Evolutionary conservation across 1,284 basidiomycete genomes (phyloP).

Genomic region (Pterula multifida): DNA sequence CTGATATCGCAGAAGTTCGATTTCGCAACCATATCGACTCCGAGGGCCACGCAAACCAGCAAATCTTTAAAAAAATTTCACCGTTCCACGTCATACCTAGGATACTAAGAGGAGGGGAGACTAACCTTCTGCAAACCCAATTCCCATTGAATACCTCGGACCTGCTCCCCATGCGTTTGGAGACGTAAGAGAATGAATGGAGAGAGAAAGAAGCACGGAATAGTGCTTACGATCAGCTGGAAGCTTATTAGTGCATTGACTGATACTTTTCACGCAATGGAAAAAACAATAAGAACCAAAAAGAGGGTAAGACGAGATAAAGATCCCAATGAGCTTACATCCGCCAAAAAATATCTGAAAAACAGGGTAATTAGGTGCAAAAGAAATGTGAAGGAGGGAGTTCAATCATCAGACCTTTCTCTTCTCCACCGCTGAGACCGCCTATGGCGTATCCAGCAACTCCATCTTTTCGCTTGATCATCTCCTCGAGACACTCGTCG

Average conservation of each 20-base stretch:
- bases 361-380: slow-evolving; percentile 3
- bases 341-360: slow-evolving; percentile 68
- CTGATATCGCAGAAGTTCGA: neutral
- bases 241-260: slow-evolving; percentile 64
- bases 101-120: neutral
- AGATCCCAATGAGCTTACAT: slow-evolving; percentile 37
- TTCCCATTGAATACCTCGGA: slow-evolving; percentile 79
- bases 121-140: slow-evolving; percentile 79
- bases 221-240: slow-evolving; percentile 53
- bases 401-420: slow-evolving; percentile 78
- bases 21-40: slow-evolving; percentile 67
- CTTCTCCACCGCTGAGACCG: slow-evolving; percentile 76
- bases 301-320: slow-evolving; percentile 2
- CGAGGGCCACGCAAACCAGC: slow-evolving; percentile 77
- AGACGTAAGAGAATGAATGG: slow-evolving; percentile 3
- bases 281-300: slow-evolving; percentile 9
- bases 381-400: slow-evolving; percentile 4
- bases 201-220: neutral
- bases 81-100: slow-evolving; percentile 2
- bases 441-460: slow-evolving; percentile 80
- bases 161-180: slow-evolving; percentile 26
- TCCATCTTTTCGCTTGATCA: slow-evolving; percentile 58
- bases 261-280: slow-evolving; percentile 38
- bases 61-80: slow-evolving; percentile 40
- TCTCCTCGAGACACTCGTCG: slow-evolving; percentile 65